Evolutionary conservation across 495 filamentous ascomycete species (phyloP).

Genomic region (Chaetomium cochliodes): DNA sequence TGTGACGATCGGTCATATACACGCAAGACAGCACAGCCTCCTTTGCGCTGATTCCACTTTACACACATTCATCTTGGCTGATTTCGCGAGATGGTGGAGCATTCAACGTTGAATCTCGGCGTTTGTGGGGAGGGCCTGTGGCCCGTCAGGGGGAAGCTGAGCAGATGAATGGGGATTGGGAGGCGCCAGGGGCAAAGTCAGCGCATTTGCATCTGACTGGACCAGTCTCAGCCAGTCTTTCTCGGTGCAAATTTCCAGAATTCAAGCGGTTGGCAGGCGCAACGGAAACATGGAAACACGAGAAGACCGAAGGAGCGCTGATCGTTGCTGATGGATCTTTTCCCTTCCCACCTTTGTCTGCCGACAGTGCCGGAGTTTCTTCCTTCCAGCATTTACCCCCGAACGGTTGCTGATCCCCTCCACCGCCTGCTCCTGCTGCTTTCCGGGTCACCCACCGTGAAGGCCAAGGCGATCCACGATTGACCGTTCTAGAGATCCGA

Average conservation of each 20-base stretch:
- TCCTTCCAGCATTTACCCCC: neutral
- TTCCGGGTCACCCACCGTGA: no score
- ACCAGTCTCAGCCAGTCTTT: neutral
- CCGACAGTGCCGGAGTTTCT: neutral
- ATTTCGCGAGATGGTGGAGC: slow-evolving; percentile 3
- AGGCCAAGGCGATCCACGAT: neutral
- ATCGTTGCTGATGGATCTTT: neutral
- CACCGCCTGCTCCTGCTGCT: neutral
- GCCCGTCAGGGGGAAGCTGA: neutral
- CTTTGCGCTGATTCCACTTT: neutral
- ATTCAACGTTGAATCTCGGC: neutral
- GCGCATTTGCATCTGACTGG: neutral
- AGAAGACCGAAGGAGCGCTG: slow-evolving; percentile 2
- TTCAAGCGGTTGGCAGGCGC: neutral
- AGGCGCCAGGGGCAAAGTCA: neutral
- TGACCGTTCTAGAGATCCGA: neutral
- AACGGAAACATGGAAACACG: slow-evolving; percentile 9
- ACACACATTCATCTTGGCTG: no score
- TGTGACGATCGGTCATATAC: slow-evolving; percentile 15
- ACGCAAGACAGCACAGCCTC: neutral
- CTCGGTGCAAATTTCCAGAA: neutral
- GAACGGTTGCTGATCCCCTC: slow-evolving; percentile 3
- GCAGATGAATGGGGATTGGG: neutral
- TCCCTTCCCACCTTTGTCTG: neutral
- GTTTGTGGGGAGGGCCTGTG: slow-evolving; percentile 1